These are phyloP conservation scores for Globisporangium carolinianum DNA, from an alignment of 352 stramenopile genomes.

Conservation along the genomic window DNA sequence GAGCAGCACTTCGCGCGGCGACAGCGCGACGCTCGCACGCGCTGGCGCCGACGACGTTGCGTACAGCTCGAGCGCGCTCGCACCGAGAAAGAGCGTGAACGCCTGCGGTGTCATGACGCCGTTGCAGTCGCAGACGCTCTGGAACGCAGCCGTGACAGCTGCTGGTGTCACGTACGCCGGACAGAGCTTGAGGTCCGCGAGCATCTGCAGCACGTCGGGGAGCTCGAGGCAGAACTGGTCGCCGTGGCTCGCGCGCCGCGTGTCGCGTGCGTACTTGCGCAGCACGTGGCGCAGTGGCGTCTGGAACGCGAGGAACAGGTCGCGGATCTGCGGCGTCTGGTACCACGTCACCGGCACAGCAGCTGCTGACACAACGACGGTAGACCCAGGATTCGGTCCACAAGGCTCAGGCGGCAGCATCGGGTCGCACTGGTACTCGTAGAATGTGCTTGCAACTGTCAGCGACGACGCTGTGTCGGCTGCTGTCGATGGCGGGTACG, in stretches of 20 bases:
- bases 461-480: slow-evolving; percentile 13
- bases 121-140: slow-evolving; percentile 24
- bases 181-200: slow-evolving; percentile 58
- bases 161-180: slow-evolving; percentile 45
- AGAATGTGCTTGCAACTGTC: slow-evolving; percentile 22
- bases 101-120: slow-evolving; percentile 30
- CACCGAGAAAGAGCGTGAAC: slow-evolving; percentile 55
- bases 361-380: neutral
- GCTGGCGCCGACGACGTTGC: slow-evolving; percentile 14
- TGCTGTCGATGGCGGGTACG: slow-evolving; percentile 27
- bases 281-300: slow-evolving; percentile 42
- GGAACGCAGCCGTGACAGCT: slow-evolving; percentile 40
- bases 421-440: slow-evolving; percentile 61
- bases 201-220: slow-evolving; percentile 33
- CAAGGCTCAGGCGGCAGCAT: slow-evolving; percentile 33
- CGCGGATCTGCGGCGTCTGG: slow-evolving; percentile 40
- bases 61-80: slow-evolving; percentile 57
- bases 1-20: slow-evolving; percentile 52
- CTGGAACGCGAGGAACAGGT: slow-evolving; percentile 57
- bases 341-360: slow-evolving; percentile 41
- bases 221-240: slow-evolving; percentile 43
- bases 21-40: slow-evolving; percentile 21
- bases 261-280: slow-evolving; percentile 46
- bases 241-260: slow-evolving; percentile 22
- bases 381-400: neutral